phyloP scores from a whole-genome alignment of 1,284 basidiomycete species.

The Trichosporon ovoides region DNA sequence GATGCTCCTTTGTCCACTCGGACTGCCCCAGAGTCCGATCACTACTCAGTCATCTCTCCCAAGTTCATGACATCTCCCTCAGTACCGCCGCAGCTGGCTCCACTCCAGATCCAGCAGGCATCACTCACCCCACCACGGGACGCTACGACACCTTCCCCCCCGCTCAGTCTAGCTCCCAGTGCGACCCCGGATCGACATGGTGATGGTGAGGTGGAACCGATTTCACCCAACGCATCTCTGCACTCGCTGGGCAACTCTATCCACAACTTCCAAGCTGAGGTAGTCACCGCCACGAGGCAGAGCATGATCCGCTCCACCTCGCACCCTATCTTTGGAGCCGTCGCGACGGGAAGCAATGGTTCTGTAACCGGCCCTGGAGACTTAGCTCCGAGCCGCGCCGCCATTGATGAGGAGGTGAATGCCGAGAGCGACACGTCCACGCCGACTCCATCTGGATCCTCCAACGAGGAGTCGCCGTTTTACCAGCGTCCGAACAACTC shows the following conservation, averaged over 20 bases:
- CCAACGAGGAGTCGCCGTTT: not conserved
- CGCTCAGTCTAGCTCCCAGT: not conserved
- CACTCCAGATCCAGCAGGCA: not conserved
- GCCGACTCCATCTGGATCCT: not conserved
- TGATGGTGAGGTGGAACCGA: not conserved
- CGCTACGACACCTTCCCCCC: not conserved
- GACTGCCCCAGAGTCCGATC: not conserved
- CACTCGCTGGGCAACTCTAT: not conserved
- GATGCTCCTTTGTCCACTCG: not conserved
- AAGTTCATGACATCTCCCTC: not conserved
- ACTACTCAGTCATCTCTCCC: not conserved
- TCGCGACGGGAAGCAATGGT: not conserved
- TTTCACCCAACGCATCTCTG: not conserved
- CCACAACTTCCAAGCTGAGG: not conserved
- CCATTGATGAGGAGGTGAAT: not conserved
- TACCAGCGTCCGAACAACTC: not conserved
- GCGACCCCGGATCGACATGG: not conserved
- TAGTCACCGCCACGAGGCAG: not conserved
- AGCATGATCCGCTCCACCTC: slow-evolving; percentile 1
- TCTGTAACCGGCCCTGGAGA: not conserved
- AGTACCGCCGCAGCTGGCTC: not conserved
- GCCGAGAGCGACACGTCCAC: not conserved
- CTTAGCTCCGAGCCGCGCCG: not conserved
- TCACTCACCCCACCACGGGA: not conserved
- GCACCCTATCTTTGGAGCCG: not conserved